Conservation (phyloP, 177 flowering plant species). For the Vitis hybrid region DNA sequence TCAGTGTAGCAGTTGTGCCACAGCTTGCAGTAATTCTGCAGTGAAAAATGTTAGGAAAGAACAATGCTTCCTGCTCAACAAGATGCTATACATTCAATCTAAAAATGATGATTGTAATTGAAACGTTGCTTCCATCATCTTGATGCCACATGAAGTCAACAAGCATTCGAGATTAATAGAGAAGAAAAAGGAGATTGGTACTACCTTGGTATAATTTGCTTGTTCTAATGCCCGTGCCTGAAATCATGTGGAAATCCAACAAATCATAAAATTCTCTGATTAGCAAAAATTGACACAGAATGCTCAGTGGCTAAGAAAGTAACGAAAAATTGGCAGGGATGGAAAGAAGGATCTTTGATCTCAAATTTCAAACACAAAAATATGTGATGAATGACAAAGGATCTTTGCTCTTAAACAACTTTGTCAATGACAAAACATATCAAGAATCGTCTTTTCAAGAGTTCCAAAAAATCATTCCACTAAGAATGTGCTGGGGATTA, state of each 20-base stretch:
- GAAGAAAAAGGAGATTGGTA: neutral
- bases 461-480: too few relatives aligned
- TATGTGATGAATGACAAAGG: too few relatives aligned
- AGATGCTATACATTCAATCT: neutral
- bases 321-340: neutral
- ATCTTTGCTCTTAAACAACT: too few relatives aligned
- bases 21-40: neutral
- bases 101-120: neutral
- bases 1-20: neutral
- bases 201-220: constrained; percentile 88
- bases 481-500: too few relatives aligned
- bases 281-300: neutral
- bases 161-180: neutral
- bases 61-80: too few relatives aligned
- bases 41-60: too few relatives aligned
- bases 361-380: too few relatives aligned
- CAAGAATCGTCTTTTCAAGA: too few relatives aligned
- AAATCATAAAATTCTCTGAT: neutral
- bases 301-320: neutral
- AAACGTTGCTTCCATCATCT: too few relatives aligned
- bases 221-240: constrained; percentile 83
- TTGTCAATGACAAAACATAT: too few relatives aligned
- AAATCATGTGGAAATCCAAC: constrained; percentile 13
- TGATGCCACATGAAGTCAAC: neutral
- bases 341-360: too few relatives aligned